phyloP scores from a whole-genome alignment of 345 rosid species.

The Brassica carinata region DNA sequence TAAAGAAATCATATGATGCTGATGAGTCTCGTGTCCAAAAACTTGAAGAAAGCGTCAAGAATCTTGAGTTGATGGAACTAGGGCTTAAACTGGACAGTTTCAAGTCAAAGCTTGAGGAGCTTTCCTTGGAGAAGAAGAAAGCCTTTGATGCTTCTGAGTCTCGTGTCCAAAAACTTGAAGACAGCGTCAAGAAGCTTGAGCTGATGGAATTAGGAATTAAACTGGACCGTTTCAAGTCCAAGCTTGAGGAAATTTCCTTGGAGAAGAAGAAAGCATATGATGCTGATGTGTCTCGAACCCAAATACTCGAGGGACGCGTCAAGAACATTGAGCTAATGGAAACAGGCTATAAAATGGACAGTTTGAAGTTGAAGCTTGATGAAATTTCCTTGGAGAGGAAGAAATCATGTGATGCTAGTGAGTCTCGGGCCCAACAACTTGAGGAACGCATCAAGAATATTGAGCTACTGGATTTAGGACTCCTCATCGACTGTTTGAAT shows the following conservation, averaged over 20 bases:
- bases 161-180: not conserved
- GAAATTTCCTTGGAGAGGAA: not conserved
- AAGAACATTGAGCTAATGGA: not conserved
- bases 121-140: not conserved
- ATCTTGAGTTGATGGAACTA: not conserved
- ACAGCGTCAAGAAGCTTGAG: conserved; percentile 5
- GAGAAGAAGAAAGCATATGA: not conserved
- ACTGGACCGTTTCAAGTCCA: not conserved
- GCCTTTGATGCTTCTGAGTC: not conserved
- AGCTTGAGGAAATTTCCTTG: not conserved
- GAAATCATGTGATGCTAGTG: not conserved
- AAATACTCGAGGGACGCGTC: not conserved
- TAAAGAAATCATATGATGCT: not conserved
- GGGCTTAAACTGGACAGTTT: not conserved
- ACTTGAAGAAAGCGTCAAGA: not conserved
- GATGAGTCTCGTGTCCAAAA: not conserved
- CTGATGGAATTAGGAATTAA: not conserved
- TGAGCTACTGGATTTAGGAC: not conserved
- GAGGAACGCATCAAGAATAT: not conserved
- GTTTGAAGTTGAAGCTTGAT: not conserved
- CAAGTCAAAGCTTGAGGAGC: not conserved
- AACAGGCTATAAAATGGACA: not conserved
- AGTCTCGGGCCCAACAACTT: not conserved
- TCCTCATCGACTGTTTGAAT: not conserved
- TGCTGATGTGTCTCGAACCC: not conserved